phyloP scores from a whole-genome alignment of 768 basidiomycete species.

The Russula foetens region DNA sequence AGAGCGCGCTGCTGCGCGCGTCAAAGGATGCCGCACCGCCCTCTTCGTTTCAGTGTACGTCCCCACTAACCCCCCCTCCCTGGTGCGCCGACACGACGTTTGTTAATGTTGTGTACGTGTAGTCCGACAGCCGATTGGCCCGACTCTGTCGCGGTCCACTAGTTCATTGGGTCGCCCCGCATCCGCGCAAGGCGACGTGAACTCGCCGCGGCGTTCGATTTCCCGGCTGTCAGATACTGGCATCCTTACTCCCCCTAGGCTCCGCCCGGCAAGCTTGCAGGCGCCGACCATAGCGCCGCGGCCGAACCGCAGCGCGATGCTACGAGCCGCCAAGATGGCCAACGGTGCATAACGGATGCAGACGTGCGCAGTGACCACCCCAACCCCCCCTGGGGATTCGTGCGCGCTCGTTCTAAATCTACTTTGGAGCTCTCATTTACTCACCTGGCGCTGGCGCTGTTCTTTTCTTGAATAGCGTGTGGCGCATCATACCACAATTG shows the following conservation, averaged over 20 bases:
- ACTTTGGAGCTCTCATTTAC: background rate
- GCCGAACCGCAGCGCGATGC: conserved; percentile 63
- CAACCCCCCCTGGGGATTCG: background rate
- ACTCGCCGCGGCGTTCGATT: conserved; percentile 5
- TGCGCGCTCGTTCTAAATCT: background rate
- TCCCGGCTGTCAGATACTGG: conserved; percentile 44
- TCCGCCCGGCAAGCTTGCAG: conserved; percentile 49
- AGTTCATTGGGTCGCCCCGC: background rate
- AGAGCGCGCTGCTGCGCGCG: conserved; percentile 34
- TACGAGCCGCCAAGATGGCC: conserved; percentile 64
- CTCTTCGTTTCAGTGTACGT: conserved; percentile 19
- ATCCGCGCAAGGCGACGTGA: conserved; percentile 8
- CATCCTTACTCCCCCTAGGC: conserved; percentile 26
- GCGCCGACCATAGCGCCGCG: conserved; percentile 60
- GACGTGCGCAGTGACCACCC: background rate
- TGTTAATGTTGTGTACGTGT: background rate
- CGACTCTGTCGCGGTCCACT: conserved; percentile 6
- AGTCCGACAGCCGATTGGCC: conserved; percentile 14
- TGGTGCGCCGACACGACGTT: background rate
- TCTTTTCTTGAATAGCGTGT: background rate
- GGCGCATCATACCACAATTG: background rate
- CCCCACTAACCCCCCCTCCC: background rate
- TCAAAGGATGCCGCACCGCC: conserved; percentile 38
- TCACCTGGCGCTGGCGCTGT: conserved; percentile 11
- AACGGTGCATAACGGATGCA: conserved; percentile 14